These are phyloP conservation scores for Pecoramyces ruminantium DNA, from an alignment of 192 early-diverging fungal species.

Conservation along the genomic window DNA sequence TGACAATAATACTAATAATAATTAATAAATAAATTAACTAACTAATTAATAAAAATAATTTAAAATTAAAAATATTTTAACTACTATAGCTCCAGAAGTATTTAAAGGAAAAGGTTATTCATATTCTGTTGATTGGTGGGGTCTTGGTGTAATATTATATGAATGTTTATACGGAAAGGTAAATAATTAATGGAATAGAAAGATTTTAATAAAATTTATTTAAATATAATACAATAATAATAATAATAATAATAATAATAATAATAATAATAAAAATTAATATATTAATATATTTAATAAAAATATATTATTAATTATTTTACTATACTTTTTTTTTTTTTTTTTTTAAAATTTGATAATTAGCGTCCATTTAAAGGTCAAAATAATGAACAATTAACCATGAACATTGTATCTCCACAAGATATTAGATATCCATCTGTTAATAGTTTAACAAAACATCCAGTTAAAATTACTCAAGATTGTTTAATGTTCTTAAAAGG, in stretches of 20 bases:
- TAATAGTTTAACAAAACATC: background rate
- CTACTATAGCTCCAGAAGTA: background rate
- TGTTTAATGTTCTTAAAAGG: conserved; percentile 51
- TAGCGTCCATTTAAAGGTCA: conserved; percentile 65
- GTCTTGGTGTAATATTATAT: background rate
- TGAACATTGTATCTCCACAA: conserved; percentile 45
- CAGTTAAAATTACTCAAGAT: conserved; percentile 22
- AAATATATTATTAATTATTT: too few relatives aligned
- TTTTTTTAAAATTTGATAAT: background rate
- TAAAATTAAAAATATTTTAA: too few relatives aligned
- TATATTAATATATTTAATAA: too few relatives aligned
- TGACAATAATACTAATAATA: too few relatives aligned
- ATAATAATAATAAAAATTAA: background rate
- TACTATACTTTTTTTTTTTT: too few relatives aligned
- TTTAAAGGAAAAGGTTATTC: background rate
- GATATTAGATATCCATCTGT: conserved; percentile 14
- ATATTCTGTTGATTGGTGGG: background rate
- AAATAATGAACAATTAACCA: conserved; percentile 53
- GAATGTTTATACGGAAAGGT: background rate
- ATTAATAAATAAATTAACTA: too few relatives aligned
- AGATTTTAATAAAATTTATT: too few relatives aligned
- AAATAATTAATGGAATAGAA: too few relatives aligned
- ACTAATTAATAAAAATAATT: too few relatives aligned
- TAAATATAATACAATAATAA: too few relatives aligned
- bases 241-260: too few relatives aligned